Percentiles rank a stretch among this genome's conserved stretches.
Conservation (phyloP, 164 flowering plant genomes). For the Tetrastigma voinierianum region DNA sequence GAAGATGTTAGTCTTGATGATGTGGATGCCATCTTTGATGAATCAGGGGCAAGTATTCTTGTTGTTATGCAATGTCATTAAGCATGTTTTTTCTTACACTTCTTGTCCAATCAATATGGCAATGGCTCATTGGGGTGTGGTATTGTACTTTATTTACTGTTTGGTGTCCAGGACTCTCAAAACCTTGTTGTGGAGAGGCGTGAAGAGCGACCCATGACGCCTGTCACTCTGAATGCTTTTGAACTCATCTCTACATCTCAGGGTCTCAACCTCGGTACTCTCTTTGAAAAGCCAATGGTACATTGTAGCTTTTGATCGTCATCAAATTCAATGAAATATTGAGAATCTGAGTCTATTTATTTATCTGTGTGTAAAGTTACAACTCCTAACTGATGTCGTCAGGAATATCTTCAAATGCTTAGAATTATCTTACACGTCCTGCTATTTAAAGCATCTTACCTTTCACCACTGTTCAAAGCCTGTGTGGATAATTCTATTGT, state of each 20-base stretch:
- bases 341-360: background rate
- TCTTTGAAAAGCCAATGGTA: conserved; percentile 94
- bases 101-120: background rate
- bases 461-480: background rate
- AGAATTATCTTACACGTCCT: background rate
- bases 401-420: background rate
- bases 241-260: conserved; percentile 95
- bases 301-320: background rate
- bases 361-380: background rate
- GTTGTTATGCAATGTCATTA: background rate
- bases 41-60: conserved; percentile 49
- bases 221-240: conserved; percentile 89
- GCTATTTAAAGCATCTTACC: background rate
- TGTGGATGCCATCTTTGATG: conserved; percentile 72
- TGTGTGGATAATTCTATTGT: background rate
- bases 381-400: background rate
- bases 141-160: background rate
- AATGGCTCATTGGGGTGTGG: background rate
- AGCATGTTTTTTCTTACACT: background rate
- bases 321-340: background rate
- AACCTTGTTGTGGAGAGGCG: conserved; percentile 88
- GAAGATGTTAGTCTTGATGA: conserved; percentile 68
- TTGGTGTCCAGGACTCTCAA: conserved; percentile 45
- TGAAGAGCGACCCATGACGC: conserved; percentile 55
- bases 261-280: conserved; percentile 82